These are phyloP conservation scores for Boletus eberwhitei DNA, from an alignment of 768 basidiomycete species.

Conservation along the genomic window DNA sequence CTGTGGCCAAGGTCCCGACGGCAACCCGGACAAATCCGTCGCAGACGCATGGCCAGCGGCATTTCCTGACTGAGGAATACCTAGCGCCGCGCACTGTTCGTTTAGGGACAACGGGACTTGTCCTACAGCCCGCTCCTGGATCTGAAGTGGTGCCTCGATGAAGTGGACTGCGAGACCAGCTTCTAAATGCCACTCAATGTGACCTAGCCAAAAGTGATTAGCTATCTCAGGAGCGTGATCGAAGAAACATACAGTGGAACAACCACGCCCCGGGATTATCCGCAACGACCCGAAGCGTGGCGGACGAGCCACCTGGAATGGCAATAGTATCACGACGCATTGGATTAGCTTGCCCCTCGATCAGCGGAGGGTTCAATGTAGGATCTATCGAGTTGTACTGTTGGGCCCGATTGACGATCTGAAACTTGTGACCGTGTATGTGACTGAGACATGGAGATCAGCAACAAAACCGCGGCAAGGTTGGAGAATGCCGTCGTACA, in stretches of 20 bases:
- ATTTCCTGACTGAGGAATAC: conserved; percentile 68
- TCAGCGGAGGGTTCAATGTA: conserved; percentile 72
- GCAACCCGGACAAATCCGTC: conserved; percentile 65
- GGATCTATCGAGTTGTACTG: conserved; percentile 76
- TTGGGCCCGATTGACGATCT: conserved; percentile 68
- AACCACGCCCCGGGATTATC: conserved; percentile 95
- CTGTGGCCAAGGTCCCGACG: conserved; percentile 70
- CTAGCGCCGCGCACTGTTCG: conserved; percentile 70
- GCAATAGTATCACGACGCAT: conserved; percentile 88
- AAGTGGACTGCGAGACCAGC: conserved; percentile 82
- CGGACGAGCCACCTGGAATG: conserved; percentile 64
- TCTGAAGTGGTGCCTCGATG: conserved; percentile 73
- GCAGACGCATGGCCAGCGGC: conserved; percentile 76
- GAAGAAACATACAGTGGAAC: conserved; percentile 62
- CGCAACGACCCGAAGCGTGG: conserved; percentile 73
- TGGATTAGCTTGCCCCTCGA: conserved; percentile 80
- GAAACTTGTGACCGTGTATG: conserved; percentile 84
- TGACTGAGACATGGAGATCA: conserved; percentile 52
- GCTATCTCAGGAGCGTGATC: not conserved
- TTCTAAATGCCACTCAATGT: conserved; percentile 86
- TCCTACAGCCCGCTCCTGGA: conserved; percentile 49
- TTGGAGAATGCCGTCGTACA: conserved; percentile 45
- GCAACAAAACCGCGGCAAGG: not conserved
- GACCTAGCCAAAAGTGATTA: conserved; percentile 41
- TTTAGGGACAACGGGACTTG: conserved; percentile 54